Evolutionary conservation across 1,284 basidiomycete genomes (phyloP).

Genomic region (Caloboletus inedulis): DNA sequence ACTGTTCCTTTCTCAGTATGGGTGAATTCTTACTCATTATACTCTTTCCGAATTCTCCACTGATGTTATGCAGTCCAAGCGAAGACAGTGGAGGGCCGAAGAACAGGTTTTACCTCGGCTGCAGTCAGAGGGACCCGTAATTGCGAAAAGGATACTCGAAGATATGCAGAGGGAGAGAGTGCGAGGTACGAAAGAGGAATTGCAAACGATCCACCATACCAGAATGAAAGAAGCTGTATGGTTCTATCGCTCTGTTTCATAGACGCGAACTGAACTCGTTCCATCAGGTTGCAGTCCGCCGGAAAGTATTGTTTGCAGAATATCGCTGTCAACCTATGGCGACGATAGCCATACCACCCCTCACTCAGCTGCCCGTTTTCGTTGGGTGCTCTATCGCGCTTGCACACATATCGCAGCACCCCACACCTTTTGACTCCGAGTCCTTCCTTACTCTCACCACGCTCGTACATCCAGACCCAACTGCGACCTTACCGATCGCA

Average conservation of each 20-base stretch:
- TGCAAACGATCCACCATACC: constrained; percentile 47
- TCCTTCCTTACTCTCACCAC: constrained; percentile 71
- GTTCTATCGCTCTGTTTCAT: neutral
- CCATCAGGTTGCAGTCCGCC: constrained; percentile 51
- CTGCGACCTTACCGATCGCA: constrained; percentile 63
- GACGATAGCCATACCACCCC: constrained; percentile 60
- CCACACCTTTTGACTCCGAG: constrained; percentile 69
- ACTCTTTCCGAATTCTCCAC: constrained; percentile 6
- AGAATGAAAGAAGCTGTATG: constrained; percentile 46
- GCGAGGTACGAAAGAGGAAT: constrained; percentile 52
- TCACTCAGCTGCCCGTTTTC: constrained; percentile 74
- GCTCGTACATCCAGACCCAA: constrained; percentile 68
- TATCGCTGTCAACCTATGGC: constrained; percentile 57
- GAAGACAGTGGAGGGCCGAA: constrained; percentile 61
- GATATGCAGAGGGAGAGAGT: constrained; percentile 57
- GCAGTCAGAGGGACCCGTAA: constrained; percentile 48
- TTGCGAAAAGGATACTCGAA: constrained; percentile 51
- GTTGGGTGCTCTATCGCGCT: constrained; percentile 61
- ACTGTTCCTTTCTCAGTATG: constrained; percentile 79
- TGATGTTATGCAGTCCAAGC: constrained; percentile 49
- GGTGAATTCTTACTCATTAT: constrained; percentile 47
- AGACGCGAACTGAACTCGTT: constrained; percentile 6
- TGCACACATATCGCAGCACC: constrained; percentile 51
- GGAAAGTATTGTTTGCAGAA: constrained; percentile 55
- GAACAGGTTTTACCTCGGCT: constrained; percentile 69